Evolutionary conservation across 352 stramenopile genomes (phyloP).

Genomic region (Globisporangium polare): DNA sequence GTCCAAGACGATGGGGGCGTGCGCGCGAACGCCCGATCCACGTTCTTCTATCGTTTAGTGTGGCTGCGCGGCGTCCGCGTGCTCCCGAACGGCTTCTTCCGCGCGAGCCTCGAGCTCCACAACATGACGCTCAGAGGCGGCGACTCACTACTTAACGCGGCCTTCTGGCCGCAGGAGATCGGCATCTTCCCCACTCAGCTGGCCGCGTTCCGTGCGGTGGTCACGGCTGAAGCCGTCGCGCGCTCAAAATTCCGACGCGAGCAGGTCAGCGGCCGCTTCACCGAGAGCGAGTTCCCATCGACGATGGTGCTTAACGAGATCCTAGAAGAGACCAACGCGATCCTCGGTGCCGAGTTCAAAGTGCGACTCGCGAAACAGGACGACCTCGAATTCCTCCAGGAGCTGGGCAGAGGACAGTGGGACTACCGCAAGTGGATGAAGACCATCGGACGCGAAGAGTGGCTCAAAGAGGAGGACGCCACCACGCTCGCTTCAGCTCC

Average conservation of each 20-base stretch:
- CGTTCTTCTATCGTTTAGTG: constrained; percentile 53
- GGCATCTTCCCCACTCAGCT: constrained; percentile 53
- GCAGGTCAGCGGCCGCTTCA: constrained; percentile 27
- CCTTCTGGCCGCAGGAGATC: constrained; percentile 43
- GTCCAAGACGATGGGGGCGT: constrained; percentile 25
- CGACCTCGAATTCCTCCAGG: constrained; percentile 36
- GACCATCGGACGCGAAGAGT: constrained; percentile 29
- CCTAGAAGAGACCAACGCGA: constrained; percentile 33
- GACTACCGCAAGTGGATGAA: constrained; percentile 41
- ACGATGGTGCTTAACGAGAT: constrained; percentile 41
- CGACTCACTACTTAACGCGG: neutral
- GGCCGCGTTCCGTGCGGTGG: constrained; percentile 46
- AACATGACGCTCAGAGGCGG: neutral
- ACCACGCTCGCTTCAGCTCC: constrained; percentile 10
- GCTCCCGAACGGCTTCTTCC: constrained; percentile 63
- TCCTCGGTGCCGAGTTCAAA: constrained; percentile 37
- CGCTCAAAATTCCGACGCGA: constrained; percentile 52
- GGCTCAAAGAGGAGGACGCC: constrained; percentile 48
- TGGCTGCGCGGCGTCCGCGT: constrained; percentile 65
- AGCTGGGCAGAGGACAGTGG: constrained; percentile 35
- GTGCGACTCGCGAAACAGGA: constrained; percentile 34
- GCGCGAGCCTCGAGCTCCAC: constrained; percentile 41
- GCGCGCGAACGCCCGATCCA: constrained; percentile 9
- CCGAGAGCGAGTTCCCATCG: constrained; percentile 33
- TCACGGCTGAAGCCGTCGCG: constrained; percentile 50